Evolutionary conservation across 2,329 filamentous ascomycete species (phyloP), one percentile per base, ranked within the genome.

Genomic region (Colletotrichum sp.): DNA sequence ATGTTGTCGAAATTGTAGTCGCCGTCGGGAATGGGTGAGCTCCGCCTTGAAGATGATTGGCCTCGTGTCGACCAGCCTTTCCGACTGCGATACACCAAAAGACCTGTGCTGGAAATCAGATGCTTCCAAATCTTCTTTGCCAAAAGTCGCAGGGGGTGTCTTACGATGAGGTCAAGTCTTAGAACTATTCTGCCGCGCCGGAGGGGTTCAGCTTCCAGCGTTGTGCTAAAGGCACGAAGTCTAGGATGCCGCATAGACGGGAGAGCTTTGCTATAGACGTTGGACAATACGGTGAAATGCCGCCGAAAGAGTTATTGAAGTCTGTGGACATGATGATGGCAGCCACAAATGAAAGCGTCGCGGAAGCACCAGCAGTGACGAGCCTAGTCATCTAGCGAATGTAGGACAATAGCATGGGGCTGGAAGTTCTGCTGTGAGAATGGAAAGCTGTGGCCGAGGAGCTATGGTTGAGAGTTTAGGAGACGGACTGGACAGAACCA

Each of bases 1-100:
- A 90, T 90, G 62, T 84, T 86, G 70, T 84, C 79, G 29, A 89
- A 81, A 0, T 88, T 90, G 22, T 81, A 82, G 76, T 88, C 86
- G 7, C 88, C 88, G 67, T 90, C 88, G 39, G 84, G 88, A 88
- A 52, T 85, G 82, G 3, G 70, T 77, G 6, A 87, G 77, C 79
- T 89, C 88, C 2, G 78, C 80, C 6, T 79, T 61, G 52, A 72
- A 75, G 49, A 82, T 81, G 52, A 89, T 87, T 3, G 83, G 87
- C 81, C 87, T 55, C 25, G 13, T 3, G 13, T 3, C 25, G 25
- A 3, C 49, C 16, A 25, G 2, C 11, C n/a, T 55, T 55, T 55
- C 0, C 25, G 13, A 19, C 49, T 55, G 25, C 25, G 13, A 25
- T 55, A 25, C 49, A 1, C 49, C 25, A 55, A 55, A 55, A 55